Evolutionary conservation across 495 filamentous ascomycete species (phyloP).

Genomic region (Daldinia bambusicola): DNA sequence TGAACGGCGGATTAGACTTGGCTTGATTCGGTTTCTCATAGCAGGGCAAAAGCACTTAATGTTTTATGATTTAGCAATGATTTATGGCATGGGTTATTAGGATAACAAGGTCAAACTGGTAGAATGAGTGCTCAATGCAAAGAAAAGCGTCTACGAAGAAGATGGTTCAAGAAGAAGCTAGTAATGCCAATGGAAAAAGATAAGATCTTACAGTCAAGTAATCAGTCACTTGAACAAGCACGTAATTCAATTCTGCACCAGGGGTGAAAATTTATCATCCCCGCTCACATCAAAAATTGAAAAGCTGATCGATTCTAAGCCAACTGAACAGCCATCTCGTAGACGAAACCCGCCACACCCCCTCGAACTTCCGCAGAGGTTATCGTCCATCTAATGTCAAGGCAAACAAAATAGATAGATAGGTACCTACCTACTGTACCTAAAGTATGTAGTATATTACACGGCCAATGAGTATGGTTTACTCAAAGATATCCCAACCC

Average conservation of each 20-base stretch:
- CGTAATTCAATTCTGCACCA: neutral
- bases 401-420: neutral
- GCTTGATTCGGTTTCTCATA: neutral
- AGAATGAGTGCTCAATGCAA: neutral
- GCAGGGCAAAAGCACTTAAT: neutral
- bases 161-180: neutral
- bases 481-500: constrained; percentile 44
- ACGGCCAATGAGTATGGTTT: neutral
- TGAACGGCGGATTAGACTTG: neutral
- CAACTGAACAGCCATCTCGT: neutral
- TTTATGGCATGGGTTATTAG: neutral
- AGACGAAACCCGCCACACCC: neutral
- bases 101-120: neutral
- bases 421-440: no score
- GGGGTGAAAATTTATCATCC: neutral
- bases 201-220: neutral
- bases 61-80: neutral
- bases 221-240: no score
- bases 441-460: neutral
- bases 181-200: neutral
- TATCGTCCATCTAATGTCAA: neutral
- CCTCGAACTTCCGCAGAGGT: neutral
- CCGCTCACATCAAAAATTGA: neutral
- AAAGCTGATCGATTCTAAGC: neutral
- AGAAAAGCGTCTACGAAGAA: no score